These are phyloP conservation scores for Wallacemonas sp. DNA, from an alignment of 208 protist species.

Conservation along the genomic window DNA sequence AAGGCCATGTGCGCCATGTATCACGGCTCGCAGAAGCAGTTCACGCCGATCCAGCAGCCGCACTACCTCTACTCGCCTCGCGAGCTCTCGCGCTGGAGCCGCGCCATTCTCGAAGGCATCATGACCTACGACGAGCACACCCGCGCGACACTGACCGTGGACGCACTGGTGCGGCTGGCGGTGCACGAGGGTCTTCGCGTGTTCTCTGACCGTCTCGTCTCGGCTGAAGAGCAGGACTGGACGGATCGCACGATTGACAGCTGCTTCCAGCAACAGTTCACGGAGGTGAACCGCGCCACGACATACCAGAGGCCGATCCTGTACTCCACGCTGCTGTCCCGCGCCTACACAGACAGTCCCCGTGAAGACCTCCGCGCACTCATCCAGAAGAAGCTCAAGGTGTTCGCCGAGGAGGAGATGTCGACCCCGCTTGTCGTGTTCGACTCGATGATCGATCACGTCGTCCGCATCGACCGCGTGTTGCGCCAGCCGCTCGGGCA, in stretches of 20 bases:
- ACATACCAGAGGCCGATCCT: conserved; percentile 93
- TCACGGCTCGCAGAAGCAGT: conserved; percentile 88
- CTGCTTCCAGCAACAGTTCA: conserved; percentile 85
- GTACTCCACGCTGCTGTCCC: conserved; percentile 95
- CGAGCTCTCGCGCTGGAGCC: conserved; percentile 98
- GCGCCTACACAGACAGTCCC: conserved; percentile 90
- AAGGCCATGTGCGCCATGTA: conserved; percentile 97
- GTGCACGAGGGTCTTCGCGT: conserved; percentile 98
- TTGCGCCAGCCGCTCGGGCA: conserved; percentile 98
- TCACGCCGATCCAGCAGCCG: conserved; percentile 94
- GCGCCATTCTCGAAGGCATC: conserved; percentile 96
- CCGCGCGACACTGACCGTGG: conserved; percentile 33
- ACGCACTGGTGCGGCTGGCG: conserved; percentile 93
- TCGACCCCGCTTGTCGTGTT: conserved; percentile 97
- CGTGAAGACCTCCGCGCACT: conserved; percentile 89
- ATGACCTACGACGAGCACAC: conserved; percentile 66
- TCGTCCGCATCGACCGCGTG: conserved; percentile 98
- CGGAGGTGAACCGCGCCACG: conserved; percentile 34
- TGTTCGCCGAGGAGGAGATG: conserved; percentile 98
- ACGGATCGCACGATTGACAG: conserved; percentile 87
- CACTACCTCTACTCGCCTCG: conserved; percentile 99
- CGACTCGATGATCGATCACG: conserved; percentile 98
- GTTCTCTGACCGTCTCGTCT: conserved; percentile 95
- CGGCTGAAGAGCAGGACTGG: conserved; percentile 94
- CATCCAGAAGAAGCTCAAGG: conserved; percentile 89